A percentile compares a stretch with the other conserved stretches of the same genome.
These are phyloP conservation scores for Emmonsiellopsis sp. DNA, from an alignment of 2,329 filamentous ascomycete genomes.

Conservation along the genomic window DNA sequence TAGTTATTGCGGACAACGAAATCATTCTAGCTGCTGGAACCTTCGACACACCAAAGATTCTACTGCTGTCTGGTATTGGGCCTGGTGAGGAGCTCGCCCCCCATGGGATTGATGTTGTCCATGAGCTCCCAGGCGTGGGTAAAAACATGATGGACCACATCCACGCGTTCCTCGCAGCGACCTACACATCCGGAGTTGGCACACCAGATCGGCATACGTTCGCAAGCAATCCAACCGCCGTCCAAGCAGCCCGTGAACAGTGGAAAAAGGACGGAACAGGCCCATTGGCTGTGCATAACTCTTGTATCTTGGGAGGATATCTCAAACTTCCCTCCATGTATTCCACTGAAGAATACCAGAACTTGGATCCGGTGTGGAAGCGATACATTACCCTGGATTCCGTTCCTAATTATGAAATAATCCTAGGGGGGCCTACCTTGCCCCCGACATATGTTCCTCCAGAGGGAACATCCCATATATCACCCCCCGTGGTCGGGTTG, in stretches of 20 bases:
- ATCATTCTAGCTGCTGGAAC: constrained; percentile 66
- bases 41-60: constrained; percentile 60
- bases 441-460: not conserved
- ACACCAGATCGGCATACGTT: constrained; percentile 31
- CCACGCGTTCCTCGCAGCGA: constrained; percentile 17
- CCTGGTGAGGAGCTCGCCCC: constrained; percentile 36
- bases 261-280: constrained; percentile 31
- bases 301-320: not conserved
- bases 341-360: constrained; percentile 5
- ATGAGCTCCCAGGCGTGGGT: constrained; percentile 47
- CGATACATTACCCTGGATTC: constrained; percentile 35
- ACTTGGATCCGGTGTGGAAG: constrained; percentile 22
- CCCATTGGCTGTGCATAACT: constrained; percentile 17
- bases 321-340: constrained; percentile 28
- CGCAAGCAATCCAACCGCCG: constrained; percentile 30
- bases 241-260: constrained; percentile 33
- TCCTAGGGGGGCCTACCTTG: constrained; percentile 10
- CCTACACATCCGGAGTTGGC: constrained; percentile 22
- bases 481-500: not conserved
- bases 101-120: constrained; percentile 42
- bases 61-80: constrained; percentile 40
- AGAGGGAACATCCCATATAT: not conserved
- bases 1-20: constrained; percentile 54
- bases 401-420: constrained; percentile 46
- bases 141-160: constrained; percentile 48